A percentile compares a stretch with the other conserved stretches of the same genome.
Conservation (phyloP, 2,329 filamentous ascomycete genomes). For the Boeremia exigua region DNA sequence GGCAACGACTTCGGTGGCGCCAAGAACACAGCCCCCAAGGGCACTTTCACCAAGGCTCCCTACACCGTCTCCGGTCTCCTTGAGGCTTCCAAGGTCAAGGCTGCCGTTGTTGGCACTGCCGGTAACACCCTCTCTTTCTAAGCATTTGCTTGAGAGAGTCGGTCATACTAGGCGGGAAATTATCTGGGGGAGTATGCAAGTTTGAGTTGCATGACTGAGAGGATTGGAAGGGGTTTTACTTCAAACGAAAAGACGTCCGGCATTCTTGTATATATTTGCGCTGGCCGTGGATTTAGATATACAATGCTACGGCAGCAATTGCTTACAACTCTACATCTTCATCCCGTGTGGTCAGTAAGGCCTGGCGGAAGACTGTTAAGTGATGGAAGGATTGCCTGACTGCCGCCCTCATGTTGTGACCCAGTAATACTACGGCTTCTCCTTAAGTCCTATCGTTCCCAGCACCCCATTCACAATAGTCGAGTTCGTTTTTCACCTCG, state of each 20-base stretch:
- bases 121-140: slow-evolving; percentile 49
- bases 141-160: neutral
- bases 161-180: slow-evolving; percentile 1
- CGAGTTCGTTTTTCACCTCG: too few relatives aligned
- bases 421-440: too few relatives aligned
- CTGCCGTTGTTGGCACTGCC: slow-evolving; percentile 48
- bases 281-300: slow-evolving; percentile 11
- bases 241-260: neutral
- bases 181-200: neutral
- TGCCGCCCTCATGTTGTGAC: too few relatives aligned
- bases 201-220: neutral
- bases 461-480: too few relatives aligned
- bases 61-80: slow-evolving; percentile 44
- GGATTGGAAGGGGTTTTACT: neutral
- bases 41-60: slow-evolving; percentile 42
- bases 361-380: too few relatives aligned
- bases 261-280: slow-evolving; percentile 18
- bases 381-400: too few relatives aligned
- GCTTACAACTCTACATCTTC: neutral
- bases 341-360: too few relatives aligned
- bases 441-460: too few relatives aligned
- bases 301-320: slow-evolving; percentile 9
- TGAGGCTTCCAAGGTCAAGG: slow-evolving; percentile 44
- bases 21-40: slow-evolving; percentile 40
- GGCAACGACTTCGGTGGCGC: slow-evolving; percentile 51